Conservation (phyloP, 2,329 filamentous ascomycete genomes). For the Mycosphaerella arachidis region DNA sequence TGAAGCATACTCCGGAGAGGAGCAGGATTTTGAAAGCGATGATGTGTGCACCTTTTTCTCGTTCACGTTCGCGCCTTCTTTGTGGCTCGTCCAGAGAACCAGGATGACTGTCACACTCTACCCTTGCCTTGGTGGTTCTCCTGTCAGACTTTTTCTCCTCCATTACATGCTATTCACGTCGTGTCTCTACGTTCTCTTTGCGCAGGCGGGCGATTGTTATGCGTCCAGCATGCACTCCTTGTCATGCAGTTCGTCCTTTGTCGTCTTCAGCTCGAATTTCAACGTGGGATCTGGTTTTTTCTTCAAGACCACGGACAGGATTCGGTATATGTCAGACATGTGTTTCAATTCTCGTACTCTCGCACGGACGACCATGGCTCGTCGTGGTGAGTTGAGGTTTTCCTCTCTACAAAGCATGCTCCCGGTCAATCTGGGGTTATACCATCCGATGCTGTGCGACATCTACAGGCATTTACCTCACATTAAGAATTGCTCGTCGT, state of each 20-base stretch:
- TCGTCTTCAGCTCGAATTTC: too few species aligned
- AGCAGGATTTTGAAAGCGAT: background rate
- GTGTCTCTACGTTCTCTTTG: too few species aligned
- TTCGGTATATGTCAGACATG: background rate
- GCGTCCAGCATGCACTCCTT: too few species aligned
- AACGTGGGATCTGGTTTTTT: too few species aligned
- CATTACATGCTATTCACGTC: background rate
- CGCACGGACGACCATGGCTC: background rate
- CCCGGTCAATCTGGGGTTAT: background rate
- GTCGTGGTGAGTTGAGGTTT: background rate
- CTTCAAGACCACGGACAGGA: too few species aligned
- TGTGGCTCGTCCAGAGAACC: too few species aligned
- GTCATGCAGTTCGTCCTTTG: too few species aligned
- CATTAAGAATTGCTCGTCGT: background rate
- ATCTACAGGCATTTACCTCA: background rate
- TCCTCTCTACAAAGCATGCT: background rate
- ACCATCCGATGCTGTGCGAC: background rate
- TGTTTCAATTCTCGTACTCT: background rate
- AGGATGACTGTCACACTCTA: too few species aligned
- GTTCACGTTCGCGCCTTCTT: too few species aligned
- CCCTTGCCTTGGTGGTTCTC: too few species aligned
- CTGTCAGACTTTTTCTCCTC: background rate
- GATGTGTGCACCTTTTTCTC: background rate
- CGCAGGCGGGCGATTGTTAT: too few species aligned
- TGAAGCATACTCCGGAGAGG: background rate